Base-by-base conservation (phyloP, 2,329 filamentous ascomycete species). In the Domatiomyces globalis region DNA sequence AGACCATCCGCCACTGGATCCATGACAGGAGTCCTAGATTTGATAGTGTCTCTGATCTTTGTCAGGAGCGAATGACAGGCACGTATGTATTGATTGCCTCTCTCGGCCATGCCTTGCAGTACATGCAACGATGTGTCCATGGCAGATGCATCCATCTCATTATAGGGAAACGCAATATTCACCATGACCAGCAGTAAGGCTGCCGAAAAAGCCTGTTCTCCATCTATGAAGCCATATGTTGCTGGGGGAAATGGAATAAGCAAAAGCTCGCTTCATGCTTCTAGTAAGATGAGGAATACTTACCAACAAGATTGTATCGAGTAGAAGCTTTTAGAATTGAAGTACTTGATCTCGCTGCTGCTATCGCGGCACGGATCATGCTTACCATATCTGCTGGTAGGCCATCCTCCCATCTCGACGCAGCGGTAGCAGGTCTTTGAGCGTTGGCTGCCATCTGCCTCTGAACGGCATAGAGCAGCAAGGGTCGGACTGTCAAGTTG, bases 391-490 rank as follows among this genome's bases (percentile, higher is more conserved):
- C 46, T 6, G 46, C 39, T 1, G 49, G 46, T 7, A 42, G 43
- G 8, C n/a, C 39, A 15, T 42, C 27, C n/a, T 25, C 46, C 19
- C 29, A 42, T 19, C 46, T 45, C 6, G 49, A 15, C 15, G 22
- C 22, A 25, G 22, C 22, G 22, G 46, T n/a, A 8, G 19, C 2
- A n/a, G 45, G 10, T n/a, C 33, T 22, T n/a, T 17, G 33, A 1
- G 22, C 19, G 12, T 22, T 43, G 15, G 17, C 9, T 19, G 45
- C 10, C 17, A 45, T 52, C 20, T 49, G 48, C n/a, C 25, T 66
- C 59, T 75, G 71, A 2, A 77, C 72, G 1, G 77, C 69, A 55
- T 76, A 71, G 54, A 77, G 76, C 0, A 78, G 65, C n/a, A 78
- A 62, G 0, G 75, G 75, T 4, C 75, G 66, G 0, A 70, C 73